Conservation (phyloP, 768 basidiomycete species). For the Bullera alba region DNA sequence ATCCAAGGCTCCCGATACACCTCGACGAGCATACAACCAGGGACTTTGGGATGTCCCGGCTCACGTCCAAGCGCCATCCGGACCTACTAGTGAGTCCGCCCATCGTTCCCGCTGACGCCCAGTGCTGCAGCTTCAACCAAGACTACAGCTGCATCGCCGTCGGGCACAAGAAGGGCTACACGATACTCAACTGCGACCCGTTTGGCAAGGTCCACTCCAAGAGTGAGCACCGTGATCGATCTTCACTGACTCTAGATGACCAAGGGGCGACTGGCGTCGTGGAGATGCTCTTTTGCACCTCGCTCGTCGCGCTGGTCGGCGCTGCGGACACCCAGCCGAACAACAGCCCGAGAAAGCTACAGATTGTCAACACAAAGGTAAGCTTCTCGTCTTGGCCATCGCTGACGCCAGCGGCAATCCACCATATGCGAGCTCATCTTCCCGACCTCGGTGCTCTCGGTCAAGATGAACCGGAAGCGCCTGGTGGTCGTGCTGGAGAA, state of each 20-base stretch:
- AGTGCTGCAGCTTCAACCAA: slow-evolving; percentile 79
- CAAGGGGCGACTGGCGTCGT: slow-evolving; percentile 94
- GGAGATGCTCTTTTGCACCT: slow-evolving; percentile 99
- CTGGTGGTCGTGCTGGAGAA: slow-evolving; percentile 90
- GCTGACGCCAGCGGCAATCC: slow-evolving; percentile 67
- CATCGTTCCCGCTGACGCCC: not conserved
- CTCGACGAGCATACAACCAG: not conserved
- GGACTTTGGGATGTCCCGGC: slow-evolving; percentile 24
- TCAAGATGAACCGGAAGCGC: slow-evolving; percentile 94
- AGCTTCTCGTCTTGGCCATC: slow-evolving; percentile 18
- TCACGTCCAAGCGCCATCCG: slow-evolving; percentile 39
- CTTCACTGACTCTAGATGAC: slow-evolving; percentile 50
- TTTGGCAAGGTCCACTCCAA: slow-evolving; percentile 92
- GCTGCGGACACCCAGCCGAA: slow-evolving; percentile 79
- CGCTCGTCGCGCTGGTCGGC: slow-evolving; percentile 91
- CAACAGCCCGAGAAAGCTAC: slow-evolving; percentile 83
- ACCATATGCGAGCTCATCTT: slow-evolving; percentile 98
- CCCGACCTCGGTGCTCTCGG: slow-evolving; percentile 91
- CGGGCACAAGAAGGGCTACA: slow-evolving; percentile 90
- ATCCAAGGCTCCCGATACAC: not conserved
- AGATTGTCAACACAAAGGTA: slow-evolving; percentile 98
- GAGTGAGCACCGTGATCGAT: slow-evolving; percentile 55
- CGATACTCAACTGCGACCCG: slow-evolving; percentile 96
- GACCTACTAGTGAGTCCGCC: slow-evolving; percentile 39
- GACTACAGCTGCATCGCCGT: slow-evolving; percentile 96